Evolutionary conservation across 306 rosid species (phyloP), one percentile per base, ranked within the genome.

Genomic region (Pyrus bretschneideri): DNA sequence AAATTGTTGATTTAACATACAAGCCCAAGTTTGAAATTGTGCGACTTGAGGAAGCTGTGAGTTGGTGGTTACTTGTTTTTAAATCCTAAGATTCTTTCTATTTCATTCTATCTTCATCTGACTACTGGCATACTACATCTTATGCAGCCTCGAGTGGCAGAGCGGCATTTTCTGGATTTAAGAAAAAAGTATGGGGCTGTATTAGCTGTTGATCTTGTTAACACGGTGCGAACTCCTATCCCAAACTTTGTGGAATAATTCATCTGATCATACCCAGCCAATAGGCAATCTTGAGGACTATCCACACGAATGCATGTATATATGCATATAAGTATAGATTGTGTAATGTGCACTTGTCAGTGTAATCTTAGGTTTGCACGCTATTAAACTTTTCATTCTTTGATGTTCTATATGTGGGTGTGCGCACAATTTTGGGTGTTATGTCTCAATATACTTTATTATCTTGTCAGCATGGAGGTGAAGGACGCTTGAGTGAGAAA

Each of bases 181-280:
- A 95, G 96, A 78, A 95, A 95, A 83, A 90, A 92, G 80, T 95
- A 95, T 75, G 97, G 98, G 70, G 87, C 91, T 78, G 98, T 95
- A 31, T 77, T 95, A 69, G 96, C 90, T 67, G 81, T 95, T 80
- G 97, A 95, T 90, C 97, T 95, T 87, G 81, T 95, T 77, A 95
- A 95, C 89, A 85, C 77, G 97, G 97, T 92, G 78, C 63, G 33
- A 77, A 38, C 70, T 67, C 85, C 78, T 75, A 18, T 68, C 78
- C 62, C 35, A 30, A n/a, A n/a, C 11, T 66, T 64, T 65, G 68
- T 79, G 67, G 67, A 57, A 14, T 66, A 49, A 31, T n/a, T 62
- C 22, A 29, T 40, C 9, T 46, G 70, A 70, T 44, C 29, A 2
- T 74, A 29, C 14, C 59, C 12, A 29, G 30, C 5, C 31, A 58